These are phyloP conservation scores for Closterium sp. DNA, from an alignment of 139 green algal species.

Conservation along the genomic window DNA sequence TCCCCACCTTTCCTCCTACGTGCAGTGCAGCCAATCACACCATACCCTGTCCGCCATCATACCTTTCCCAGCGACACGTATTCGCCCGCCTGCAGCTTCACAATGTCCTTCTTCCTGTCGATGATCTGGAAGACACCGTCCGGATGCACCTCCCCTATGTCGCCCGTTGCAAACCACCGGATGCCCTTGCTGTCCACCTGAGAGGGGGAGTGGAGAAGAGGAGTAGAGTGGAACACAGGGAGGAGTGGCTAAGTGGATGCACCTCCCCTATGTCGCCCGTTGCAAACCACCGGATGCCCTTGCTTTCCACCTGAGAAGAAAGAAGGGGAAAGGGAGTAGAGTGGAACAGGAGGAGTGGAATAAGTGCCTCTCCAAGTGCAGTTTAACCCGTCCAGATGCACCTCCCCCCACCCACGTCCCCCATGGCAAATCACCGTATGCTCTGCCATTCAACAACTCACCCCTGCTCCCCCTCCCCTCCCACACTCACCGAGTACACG, in stretches of 20 bases:
- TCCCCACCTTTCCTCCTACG: no score
- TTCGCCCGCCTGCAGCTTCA: conserved; percentile 57
- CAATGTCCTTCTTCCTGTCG: conserved; percentile 59
- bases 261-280: conserved; percentile 57
- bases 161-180: conserved; percentile 55
- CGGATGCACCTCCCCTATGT: conserved; percentile 52
- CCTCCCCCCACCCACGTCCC: no score
- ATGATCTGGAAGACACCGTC: conserved; percentile 54
- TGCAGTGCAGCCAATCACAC: no score
- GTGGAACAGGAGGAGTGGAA: no score
- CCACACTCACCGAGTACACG: conserved; percentile 19
- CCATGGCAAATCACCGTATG: no score
- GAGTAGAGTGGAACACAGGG: no score
- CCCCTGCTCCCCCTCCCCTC: not conserved
- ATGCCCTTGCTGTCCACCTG: conserved; percentile 43
- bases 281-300: conserved; percentile 53
- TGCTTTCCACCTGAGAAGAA: not conserved
- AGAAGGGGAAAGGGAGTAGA: no score
- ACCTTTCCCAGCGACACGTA: conserved; percentile 58
- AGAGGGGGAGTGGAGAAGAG: no score
- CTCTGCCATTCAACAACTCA: no score
- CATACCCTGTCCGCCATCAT: not conserved
- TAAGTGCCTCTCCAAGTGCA: no score
- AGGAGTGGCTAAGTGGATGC: not conserved
- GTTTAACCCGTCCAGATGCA: no score